These are phyloP conservation scores for Onygenales sp. DNA, from an alignment of 2,329 filamentous ascomycete genomes.

Conservation along the genomic window DNA sequence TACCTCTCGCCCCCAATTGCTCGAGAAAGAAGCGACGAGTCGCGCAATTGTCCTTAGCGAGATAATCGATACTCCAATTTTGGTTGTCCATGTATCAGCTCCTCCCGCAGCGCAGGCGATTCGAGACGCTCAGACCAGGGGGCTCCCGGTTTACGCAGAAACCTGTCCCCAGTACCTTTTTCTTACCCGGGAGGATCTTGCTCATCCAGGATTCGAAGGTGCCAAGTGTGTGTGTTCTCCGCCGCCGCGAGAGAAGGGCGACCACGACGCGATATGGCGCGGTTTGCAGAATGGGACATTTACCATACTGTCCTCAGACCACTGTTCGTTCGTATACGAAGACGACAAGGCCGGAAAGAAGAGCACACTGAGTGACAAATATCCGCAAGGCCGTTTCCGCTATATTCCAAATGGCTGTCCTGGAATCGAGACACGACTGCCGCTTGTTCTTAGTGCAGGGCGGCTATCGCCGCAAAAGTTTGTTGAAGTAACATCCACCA, in stretches of 20 bases:
- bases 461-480: conserved; percentile 31
- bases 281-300: not conserved
- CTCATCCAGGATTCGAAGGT: not conserved
- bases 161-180: not conserved
- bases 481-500: conserved; percentile 46
- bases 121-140: not conserved
- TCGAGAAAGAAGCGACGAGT: conserved; percentile 40
- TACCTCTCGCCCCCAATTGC: conserved; percentile 36
- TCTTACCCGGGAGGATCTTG: not conserved
- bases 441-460: conserved; percentile 26
- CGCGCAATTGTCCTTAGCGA: conserved; percentile 17
- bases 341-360: conserved; percentile 42
- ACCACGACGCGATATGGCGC: not conserved
- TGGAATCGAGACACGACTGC: conserved; percentile 48
- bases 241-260: not conserved
- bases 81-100: not conserved
- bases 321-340: conserved; percentile 39
- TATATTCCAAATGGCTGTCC: conserved; percentile 52
- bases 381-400: conserved; percentile 40
- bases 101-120: not conserved
- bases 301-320: not conserved
- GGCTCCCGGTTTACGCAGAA: not conserved
- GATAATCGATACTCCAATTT: not conserved
- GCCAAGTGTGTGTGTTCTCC: not conserved
- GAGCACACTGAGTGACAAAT: conserved; percentile 36